Percentiles rank a stretch among this genome's conserved stretches.
These are phyloP conservation scores for Naegleria lovaniensis DNA, from an alignment of 208 protist species.

Conservation along the genomic window DNA sequence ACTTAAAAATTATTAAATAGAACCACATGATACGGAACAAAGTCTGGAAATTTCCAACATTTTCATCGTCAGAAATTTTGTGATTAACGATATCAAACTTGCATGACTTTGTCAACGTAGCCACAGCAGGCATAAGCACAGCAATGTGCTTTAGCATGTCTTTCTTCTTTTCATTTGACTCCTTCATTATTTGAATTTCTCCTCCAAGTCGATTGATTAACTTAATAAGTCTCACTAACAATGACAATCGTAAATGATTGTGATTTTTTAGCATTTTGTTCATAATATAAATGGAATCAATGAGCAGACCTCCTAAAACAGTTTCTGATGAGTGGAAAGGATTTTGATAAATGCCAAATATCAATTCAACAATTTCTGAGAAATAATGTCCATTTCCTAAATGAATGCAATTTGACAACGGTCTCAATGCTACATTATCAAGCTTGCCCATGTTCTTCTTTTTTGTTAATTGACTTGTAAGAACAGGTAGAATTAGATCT, in stretches of 20 bases:
- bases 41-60: neutral
- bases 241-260: neutral
- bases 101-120: neutral
- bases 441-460: neutral
- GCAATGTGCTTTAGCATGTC: neutral
- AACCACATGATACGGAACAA: slow-evolving; percentile 2
- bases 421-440: neutral
- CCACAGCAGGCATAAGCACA: neutral
- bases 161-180: neutral
- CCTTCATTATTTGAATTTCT: neutral
- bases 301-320: neutral
- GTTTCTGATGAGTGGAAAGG: neutral
- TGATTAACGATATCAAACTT: neutral
- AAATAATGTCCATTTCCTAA: neutral
- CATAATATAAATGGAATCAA: neutral
- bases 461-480: neutral
- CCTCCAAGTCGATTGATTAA: neutral
- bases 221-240: neutral
- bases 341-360: slow-evolving; percentile 19
- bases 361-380: neutral
- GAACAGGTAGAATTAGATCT: neutral
- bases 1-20: neutral
- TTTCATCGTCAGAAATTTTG: neutral
- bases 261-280: neutral
- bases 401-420: neutral